Conservation (phyloP, 1,139 yeast species). For the Geotrichum restrictum region DNA sequence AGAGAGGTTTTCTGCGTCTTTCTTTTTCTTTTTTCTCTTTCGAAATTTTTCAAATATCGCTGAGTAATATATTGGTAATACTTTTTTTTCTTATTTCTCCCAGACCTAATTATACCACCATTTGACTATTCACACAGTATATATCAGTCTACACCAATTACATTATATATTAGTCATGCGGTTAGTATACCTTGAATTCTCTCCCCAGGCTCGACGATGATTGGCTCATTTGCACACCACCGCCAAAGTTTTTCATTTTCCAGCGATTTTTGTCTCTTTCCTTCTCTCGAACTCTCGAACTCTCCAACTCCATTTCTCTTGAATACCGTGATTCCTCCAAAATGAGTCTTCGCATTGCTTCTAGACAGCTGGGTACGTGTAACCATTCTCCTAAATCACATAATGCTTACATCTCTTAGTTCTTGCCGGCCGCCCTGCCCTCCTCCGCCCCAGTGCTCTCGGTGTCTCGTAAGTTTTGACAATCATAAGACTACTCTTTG, state of each 20-base stretch:
- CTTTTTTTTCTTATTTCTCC: neutral
- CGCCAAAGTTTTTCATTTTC: conserved; percentile 9
- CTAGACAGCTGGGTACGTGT: conserved; percentile 31
- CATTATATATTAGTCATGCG: neutral
- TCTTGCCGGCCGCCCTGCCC: conserved; percentile 22
- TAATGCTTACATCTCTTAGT: conserved; percentile 6
- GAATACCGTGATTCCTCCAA: conserved; percentile 2
- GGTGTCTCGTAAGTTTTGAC: conserved; percentile 26
- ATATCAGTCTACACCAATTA: neutral
- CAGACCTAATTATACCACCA: neutral
- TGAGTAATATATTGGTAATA: neutral
- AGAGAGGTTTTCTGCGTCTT: no score
- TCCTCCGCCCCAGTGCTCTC: conserved; percentile 28
- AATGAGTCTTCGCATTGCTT: conserved; percentile 34
- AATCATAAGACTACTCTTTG: neutral
- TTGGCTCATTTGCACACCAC: conserved; percentile 6
- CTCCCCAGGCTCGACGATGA: conserved; percentile 4
- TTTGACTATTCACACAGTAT: neutral
- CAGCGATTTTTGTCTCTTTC: neutral
- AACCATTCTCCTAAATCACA: neutral
- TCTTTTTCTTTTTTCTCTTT: neutral
- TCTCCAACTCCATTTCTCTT: neutral
- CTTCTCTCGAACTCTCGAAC: conserved; percentile 5
- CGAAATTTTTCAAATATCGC: conserved; percentile 3
- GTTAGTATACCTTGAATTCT: neutral